A percentile compares a stretch with the other conserved stretches of the same genome.
Conservation (phyloP, 2,329 filamentous ascomycete genomes). For the Aspergillus piperis region DNA sequence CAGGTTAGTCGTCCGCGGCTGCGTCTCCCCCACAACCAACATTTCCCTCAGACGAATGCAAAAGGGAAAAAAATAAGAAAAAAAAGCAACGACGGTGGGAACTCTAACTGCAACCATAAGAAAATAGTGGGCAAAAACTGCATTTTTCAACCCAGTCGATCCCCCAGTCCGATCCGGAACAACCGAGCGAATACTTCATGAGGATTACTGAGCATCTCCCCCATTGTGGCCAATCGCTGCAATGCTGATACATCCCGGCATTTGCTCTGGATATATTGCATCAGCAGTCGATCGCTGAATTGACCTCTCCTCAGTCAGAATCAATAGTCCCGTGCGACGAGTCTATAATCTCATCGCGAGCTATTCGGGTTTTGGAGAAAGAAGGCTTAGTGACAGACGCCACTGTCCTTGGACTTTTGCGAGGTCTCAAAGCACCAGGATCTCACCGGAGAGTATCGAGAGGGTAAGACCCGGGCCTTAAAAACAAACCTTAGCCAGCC, state of each 20-base stretch:
- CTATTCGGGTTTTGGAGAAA: conserved; percentile 10
- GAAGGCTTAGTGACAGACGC: neutral
- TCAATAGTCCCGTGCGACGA: neutral
- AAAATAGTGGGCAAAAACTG: neutral
- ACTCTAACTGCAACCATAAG: conserved; percentile 3
- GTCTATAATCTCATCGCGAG: conserved; percentile 11
- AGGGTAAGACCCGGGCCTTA: conserved; percentile 7
- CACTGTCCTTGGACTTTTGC: conserved; percentile 5
- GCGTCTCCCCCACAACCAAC: conserved; percentile 13
- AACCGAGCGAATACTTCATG: neutral
- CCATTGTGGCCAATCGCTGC: conserved; percentile 1
- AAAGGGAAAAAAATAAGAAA: conserved; percentile 6
- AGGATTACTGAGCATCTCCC: neutral
- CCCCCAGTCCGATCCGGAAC: conserved; percentile 4
- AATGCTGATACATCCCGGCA: neutral
- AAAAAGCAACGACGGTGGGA: conserved; percentile 4
- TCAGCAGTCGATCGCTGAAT: neutral
- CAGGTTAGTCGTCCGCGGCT: conserved; percentile 12
- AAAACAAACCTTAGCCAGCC: conserved; percentile 2
- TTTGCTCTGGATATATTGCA: neutral
- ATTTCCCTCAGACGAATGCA: neutral
- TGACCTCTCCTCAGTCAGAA: neutral
- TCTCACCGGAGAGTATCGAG: conserved; percentile 12
- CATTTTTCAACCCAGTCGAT: conserved; percentile 2
- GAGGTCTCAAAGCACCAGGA: neutral